A percentile compares a stretch with the other conserved stretches of the same genome.
phyloP scores from a whole-genome alignment of 1,139 yeast genomes.

The Taphrina pruni region DNA sequence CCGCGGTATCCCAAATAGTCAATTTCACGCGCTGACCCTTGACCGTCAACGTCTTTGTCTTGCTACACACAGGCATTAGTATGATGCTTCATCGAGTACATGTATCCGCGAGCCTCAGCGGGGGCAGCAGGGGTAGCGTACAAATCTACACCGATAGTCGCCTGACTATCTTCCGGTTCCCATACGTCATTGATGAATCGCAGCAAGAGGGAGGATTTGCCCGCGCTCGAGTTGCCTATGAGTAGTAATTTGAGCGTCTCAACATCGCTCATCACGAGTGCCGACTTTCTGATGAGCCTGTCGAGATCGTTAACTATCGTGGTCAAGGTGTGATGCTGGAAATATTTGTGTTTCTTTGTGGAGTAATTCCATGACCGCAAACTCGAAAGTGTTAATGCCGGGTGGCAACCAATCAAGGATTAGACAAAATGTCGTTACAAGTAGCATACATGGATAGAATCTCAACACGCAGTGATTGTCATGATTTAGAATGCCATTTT shows the following conservation, averaged over 20 bases:
- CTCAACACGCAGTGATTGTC: background rate
- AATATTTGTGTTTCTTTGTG: conserved; percentile 2
- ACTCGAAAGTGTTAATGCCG: background rate
- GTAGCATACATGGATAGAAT: no score
- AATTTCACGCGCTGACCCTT: conserved; percentile 27
- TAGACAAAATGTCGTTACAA: background rate
- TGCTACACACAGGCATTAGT: conserved; percentile 10
- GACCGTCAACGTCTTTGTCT: conserved; percentile 28
- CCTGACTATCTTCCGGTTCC: conserved; percentile 36
- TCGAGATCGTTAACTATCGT: no score
- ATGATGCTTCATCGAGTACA: background rate
- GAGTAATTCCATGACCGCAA: background rate
- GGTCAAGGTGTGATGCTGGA: no score
- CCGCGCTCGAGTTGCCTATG: conserved; percentile 37
- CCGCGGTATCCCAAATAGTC: conserved; percentile 40
- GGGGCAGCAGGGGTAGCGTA: background rate
- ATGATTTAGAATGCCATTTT: conserved; percentile 19
- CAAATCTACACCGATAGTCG: conserved; percentile 40
- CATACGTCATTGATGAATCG: conserved; percentile 35
- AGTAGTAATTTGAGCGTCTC: conserved; percentile 36
- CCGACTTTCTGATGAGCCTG: no score
- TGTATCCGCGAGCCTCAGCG: no score
- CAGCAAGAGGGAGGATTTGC: conserved; percentile 33
- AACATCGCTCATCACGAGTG: conserved; percentile 26
- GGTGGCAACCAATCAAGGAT: conserved; percentile 2